Conservation (phyloP, 495 filamentous ascomycete species). For the Physcia stellaris region DNA sequence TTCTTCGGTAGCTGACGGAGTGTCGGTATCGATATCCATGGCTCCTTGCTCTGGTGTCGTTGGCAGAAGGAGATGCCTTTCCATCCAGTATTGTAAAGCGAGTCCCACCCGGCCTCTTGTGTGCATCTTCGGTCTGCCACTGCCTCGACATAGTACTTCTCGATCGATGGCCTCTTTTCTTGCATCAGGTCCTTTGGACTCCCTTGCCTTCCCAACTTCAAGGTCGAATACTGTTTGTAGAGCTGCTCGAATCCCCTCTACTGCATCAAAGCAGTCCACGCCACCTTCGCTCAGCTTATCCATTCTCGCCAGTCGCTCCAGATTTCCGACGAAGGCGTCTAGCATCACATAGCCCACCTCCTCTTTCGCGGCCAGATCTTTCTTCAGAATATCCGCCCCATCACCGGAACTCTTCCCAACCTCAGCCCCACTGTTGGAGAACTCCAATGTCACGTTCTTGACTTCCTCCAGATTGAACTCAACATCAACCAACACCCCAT, state of each 20-base stretch:
- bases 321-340: conserved; percentile 65
- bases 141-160: conserved; percentile 47
- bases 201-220: conserved; percentile 48
- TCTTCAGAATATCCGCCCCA: conserved; percentile 37
- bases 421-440: conserved; percentile 29
- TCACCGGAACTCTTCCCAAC: conserved; percentile 29
- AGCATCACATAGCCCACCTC: conserved; percentile 22
- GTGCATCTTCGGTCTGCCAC: conserved; percentile 73
- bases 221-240: conserved; percentile 49
- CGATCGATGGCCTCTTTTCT: conserved; percentile 28
- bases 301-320: conserved; percentile 62
- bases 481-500: conserved; percentile 38
- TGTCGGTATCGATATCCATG: conserved; percentile 12
- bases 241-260: conserved; percentile 64
- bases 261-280: conserved; percentile 78
- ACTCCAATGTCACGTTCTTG: conserved; percentile 31
- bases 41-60: conserved; percentile 18
- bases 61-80: conserved; percentile 36
- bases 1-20: conserved; percentile 7
- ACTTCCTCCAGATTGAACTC: conserved; percentile 32
- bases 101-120: conserved; percentile 56
- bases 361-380: conserved; percentile 32
- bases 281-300: conserved; percentile 67
- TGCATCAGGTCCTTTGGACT: conserved; percentile 33
- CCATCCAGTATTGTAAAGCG: conserved; percentile 76